These are phyloP conservation scores for Boletus semigastroideus DNA, from an alignment of 1,284 basidiomycete species.

Conservation along the genomic window DNA sequence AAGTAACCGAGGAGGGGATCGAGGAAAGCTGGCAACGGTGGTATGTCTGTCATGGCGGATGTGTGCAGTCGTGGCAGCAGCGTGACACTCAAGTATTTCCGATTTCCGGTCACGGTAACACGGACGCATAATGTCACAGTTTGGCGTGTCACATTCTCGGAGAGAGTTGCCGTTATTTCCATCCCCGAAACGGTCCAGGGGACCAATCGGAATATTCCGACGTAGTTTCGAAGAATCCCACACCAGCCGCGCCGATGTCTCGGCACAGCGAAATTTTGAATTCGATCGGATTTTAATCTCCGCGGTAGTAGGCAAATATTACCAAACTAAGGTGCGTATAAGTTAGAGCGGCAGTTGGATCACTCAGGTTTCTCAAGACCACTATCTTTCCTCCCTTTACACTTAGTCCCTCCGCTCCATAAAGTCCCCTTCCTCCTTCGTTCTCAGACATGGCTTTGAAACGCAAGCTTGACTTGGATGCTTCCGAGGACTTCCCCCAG, in stretches of 20 bases:
- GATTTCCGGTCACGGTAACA: slow-evolving; percentile 14
- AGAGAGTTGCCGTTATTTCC: slow-evolving; percentile 10
- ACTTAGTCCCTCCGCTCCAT: slow-evolving; percentile 9
- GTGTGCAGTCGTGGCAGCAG: too few species aligned
- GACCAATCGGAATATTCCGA: slow-evolving; percentile 32
- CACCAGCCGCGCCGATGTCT: slow-evolving; percentile 9
- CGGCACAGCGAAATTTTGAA: slow-evolving; percentile 20
- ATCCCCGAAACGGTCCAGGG: slow-evolving; percentile 4
- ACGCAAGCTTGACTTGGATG: slow-evolving; percentile 66
- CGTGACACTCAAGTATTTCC: slow-evolving; percentile 17
- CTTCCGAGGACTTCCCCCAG: slow-evolving; percentile 50
- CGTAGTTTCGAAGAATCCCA: slow-evolving; percentile 4
- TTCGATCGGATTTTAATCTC: slow-evolving; percentile 18
- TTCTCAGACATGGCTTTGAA: slow-evolving; percentile 58
- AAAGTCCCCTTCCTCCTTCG: slow-evolving; percentile 26
- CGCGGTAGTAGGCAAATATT: slow-evolving; percentile 29
- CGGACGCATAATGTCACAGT: slow-evolving; percentile 16
- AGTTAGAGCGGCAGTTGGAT: slow-evolving; percentile 30
- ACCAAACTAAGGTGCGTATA: slow-evolving; percentile 30
- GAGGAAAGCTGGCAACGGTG: slow-evolving; percentile 37
- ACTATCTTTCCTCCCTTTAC: slow-evolving; percentile 13
- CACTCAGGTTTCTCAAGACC: slow-evolving; percentile 29
- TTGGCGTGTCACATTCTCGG: slow-evolving; percentile 8
- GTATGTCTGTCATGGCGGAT: slow-evolving; percentile 26
- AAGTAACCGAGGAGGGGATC: slow-evolving; percentile 57